phyloP scores from a whole-genome alignment of 495 filamentous ascomycete species.

The Neurospora sp. region DNA sequence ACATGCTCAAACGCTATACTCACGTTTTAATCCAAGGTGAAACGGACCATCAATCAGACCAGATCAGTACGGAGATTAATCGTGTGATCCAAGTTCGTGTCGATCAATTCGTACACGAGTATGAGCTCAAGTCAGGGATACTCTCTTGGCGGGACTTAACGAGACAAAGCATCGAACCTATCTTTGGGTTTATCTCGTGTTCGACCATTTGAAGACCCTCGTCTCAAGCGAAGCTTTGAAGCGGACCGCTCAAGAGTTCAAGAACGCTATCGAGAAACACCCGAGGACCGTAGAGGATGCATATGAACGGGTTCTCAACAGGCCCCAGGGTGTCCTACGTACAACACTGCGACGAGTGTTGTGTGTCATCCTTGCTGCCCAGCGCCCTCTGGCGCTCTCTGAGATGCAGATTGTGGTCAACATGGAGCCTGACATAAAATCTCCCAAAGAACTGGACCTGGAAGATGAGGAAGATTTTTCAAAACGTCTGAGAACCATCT shows the following conservation, averaged over 20 bases:
- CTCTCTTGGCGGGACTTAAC: accelerated
- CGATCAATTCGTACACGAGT: background rate
- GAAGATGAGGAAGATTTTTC: background rate
- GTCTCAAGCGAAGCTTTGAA: background rate
- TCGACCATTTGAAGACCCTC: background rate
- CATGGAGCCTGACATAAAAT: background rate
- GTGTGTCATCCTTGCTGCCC: too few relatives aligned
- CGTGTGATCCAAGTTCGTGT: background rate
- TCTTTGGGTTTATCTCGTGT: background rate
- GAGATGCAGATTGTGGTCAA: too few relatives aligned
- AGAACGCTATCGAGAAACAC: accelerated
- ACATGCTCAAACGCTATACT: background rate
- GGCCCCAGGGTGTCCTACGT: background rate
- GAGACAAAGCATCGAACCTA: background rate
- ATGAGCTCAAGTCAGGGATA: background rate
- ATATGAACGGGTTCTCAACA: background rate
- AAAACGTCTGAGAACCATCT: background rate
- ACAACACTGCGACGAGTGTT: too few relatives aligned
- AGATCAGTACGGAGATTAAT: background rate
- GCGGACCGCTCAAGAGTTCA: background rate
- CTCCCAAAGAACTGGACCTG: background rate
- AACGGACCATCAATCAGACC: background rate
- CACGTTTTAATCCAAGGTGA: background rate
- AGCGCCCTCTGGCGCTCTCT: too few relatives aligned
- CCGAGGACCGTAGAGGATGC: background rate